phyloP scores from a whole-genome alignment of 2,329 filamentous ascomycete species.

The Colletotrichum musae region DNA sequence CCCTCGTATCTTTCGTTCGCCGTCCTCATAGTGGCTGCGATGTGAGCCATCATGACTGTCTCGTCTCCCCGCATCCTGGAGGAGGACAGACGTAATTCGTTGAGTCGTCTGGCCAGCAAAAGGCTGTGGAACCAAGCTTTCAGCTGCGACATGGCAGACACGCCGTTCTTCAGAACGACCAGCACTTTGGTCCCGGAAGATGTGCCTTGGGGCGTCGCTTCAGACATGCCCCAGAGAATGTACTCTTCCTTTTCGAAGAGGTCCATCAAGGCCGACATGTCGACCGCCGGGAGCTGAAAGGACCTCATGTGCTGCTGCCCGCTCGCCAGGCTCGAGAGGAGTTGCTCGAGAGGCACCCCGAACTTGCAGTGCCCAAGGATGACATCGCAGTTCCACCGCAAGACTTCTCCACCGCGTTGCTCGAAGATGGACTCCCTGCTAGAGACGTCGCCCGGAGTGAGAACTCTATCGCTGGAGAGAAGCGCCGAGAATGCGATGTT shows the following conservation, averaged over 20 bases:
- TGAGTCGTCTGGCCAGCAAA: constrained; percentile 4
- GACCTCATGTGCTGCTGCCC: constrained; percentile 5
- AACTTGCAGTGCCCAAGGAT: constrained; percentile 33
- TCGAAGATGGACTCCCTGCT: constrained; percentile 30
- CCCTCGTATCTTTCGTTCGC: constrained; percentile 26
- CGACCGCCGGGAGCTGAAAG: constrained; percentile 22
- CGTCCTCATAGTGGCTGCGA: constrained; percentile 3
- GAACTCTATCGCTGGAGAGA: constrained; percentile 13
- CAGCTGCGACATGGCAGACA: constrained; percentile 29
- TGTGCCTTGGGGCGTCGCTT: neutral
- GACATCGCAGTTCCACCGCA: constrained; percentile 22
- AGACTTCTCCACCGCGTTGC: constrained; percentile 27
- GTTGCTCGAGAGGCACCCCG: constrained; percentile 13
- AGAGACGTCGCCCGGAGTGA: constrained; percentile 23
- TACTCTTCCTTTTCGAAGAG: constrained; percentile 28
- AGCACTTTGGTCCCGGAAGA: constrained; percentile 16
- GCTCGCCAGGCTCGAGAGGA: constrained; percentile 11
- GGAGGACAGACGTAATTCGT: neutral
- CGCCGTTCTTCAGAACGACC: constrained; percentile 31
- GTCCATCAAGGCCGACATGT: constrained; percentile 1
- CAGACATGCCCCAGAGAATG: constrained; percentile 24
- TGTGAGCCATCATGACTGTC: constrained; percentile 21
- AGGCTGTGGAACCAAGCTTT: constrained; percentile 37
- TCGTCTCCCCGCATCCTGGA: neutral
- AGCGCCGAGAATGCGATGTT: constrained; percentile 34